Percentiles rank a stretch among this genome's conserved stretches.
Conservation (phyloP, 2,329 filamentous ascomycete species). For the Stagonosporopsis cucurbitacearum region DNA sequence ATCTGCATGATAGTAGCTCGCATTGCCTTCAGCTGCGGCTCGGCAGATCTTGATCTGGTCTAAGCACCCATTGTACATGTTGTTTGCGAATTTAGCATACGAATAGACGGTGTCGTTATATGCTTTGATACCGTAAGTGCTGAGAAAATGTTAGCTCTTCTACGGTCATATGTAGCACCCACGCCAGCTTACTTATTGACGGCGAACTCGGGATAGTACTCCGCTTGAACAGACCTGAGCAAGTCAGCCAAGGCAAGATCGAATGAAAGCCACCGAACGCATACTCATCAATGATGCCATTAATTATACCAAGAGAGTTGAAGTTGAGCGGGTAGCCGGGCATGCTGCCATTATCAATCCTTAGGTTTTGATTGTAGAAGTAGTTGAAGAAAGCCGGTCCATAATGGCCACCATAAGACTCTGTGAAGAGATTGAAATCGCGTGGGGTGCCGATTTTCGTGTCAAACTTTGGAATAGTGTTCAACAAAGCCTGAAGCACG, state of each 20-base stretch:
- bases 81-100: slow-evolving; percentile 63
- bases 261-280: background rate
- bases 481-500: slow-evolving; percentile 33
- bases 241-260: background rate
- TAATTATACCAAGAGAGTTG: slow-evolving; percentile 61
- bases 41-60: slow-evolving; percentile 60
- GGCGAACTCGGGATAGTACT: slow-evolving; percentile 59
- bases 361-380: slow-evolving; percentile 64
- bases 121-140: slow-evolving; percentile 60
- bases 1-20: slow-evolving; percentile 27
- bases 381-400: slow-evolving; percentile 63
- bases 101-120: slow-evolving; percentile 66
- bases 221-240: slow-evolving; percentile 52
- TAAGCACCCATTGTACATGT: slow-evolving; percentile 57
- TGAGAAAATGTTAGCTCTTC: background rate
- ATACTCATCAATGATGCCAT: slow-evolving; percentile 53
- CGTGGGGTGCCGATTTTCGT: slow-evolving; percentile 44
- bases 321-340: slow-evolving; percentile 60
- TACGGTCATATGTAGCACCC: background rate
- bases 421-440: slow-evolving; percentile 62
- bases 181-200: slow-evolving; percentile 48
- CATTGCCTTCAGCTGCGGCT: slow-evolving; percentile 48
- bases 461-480: slow-evolving; percentile 32
- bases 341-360: slow-evolving; percentile 58
- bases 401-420: slow-evolving; percentile 59